Percentiles rank a stretch among this genome's conserved stretches.
Evolutionary conservation across 2,329 filamentous ascomycete genomes (phyloP).

Genomic region (Cladorrhinum sp.): DNA sequence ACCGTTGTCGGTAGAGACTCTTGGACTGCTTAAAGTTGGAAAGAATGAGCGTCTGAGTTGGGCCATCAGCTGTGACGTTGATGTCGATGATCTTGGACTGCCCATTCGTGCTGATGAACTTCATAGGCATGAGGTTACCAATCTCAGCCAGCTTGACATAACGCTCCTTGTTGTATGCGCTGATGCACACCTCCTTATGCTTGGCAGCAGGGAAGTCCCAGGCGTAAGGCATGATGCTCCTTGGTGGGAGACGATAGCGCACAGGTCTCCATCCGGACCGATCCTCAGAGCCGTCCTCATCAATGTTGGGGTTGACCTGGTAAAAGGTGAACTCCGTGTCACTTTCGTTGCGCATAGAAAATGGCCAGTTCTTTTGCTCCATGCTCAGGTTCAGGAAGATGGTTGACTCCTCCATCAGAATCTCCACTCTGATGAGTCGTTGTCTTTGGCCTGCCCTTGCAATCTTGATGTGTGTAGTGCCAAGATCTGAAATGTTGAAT

Average conservation of each 20-base stretch:
- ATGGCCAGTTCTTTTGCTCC: constrained; percentile 95
- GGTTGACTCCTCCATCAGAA: constrained; percentile 88
- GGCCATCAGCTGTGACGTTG: constrained; percentile 91
- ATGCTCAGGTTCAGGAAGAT: constrained; percentile 88
- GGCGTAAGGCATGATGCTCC: constrained; percentile 98
- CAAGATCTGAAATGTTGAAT: constrained; percentile 94
- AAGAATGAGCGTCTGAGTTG: constrained; percentile 88
- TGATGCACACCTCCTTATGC: constrained; percentile 86
- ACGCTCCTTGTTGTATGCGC: constrained; percentile 73
- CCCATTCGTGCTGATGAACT: constrained; percentile 66
- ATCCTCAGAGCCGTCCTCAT: constrained; percentile 83
- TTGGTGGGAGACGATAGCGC: constrained; percentile 82
- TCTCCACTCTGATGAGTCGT: constrained; percentile 79
- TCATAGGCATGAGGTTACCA: constrained; percentile 92
- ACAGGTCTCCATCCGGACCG: constrained; percentile 88
- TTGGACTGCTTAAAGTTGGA: constrained; percentile 92
- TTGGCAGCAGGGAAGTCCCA: constrained; percentile 99
- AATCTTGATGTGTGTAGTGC: constrained; percentile 89
- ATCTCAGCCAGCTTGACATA: constrained; percentile 96
- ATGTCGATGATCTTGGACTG: constrained; percentile 90
- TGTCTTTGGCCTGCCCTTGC: constrained; percentile 88
- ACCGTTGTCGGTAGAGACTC: constrained; percentile 74
- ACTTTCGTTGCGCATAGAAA: constrained; percentile 97
- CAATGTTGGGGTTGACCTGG: constrained; percentile 88
- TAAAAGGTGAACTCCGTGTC: constrained; percentile 96